Percentiles rank a stretch among this genome's conserved stretches.
Evolutionary conservation across 2,329 filamentous ascomycete species (phyloP).

Genomic region (Nigrospora sphaerica): DNA sequence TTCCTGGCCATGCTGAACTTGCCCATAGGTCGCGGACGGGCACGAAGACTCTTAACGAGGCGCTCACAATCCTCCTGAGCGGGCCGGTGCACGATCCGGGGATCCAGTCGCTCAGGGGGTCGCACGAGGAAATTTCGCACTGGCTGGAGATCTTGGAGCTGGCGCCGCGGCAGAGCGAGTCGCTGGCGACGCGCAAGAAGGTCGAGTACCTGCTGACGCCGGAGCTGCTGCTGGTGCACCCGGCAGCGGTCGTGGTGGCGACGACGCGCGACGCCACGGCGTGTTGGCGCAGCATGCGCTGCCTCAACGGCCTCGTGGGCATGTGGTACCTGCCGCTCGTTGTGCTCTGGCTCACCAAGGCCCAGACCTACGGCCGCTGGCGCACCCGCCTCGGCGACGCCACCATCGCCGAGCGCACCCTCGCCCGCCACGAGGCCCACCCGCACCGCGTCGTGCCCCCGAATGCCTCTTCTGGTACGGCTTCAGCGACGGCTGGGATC

Average conservation of each 20-base stretch:
- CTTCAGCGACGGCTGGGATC: conserved; percentile 28
- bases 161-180: conserved; percentile 15
- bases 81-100: conserved; percentile 27
- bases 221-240: conserved; percentile 40
- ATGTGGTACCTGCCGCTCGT: conserved; percentile 25
- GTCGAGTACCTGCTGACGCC: conserved; percentile 31
- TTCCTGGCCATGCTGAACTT: conserved; percentile 3
- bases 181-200: conserved; percentile 23
- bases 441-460: conserved; percentile 22
- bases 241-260: conserved; percentile 39
- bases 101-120: conserved; percentile 26
- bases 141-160: conserved; percentile 27
- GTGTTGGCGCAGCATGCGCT: conserved; percentile 29
- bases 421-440: conserved; percentile 21
- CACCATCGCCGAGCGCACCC: conserved; percentile 18
- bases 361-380: conserved; percentile 23
- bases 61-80: conserved; percentile 24
- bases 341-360: conserved; percentile 23
- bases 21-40: conserved; percentile 26
- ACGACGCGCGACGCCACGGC: conserved; percentile 29
- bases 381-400: conserved; percentile 23
- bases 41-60: conserved; percentile 29
- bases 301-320: conserved; percentile 22
- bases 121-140: conserved; percentile 23
- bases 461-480: conserved; percentile 27